Evolutionary conservation across 768 basidiomycete genomes (phyloP), one percentile per base, ranked within the genome.

Genomic region (Cubamyces lactineus): DNA sequence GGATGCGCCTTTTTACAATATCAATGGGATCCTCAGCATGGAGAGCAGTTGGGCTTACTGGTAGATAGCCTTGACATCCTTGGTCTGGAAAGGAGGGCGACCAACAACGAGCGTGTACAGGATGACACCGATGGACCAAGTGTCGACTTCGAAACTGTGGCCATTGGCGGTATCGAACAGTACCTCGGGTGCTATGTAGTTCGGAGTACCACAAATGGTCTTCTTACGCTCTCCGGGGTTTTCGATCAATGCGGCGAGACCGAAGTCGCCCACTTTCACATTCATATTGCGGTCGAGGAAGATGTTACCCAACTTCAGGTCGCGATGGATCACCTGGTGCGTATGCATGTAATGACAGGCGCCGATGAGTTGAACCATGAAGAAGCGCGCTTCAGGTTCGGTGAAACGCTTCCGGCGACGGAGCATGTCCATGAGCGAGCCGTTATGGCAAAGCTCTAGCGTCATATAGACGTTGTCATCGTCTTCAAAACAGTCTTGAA

Each of bases 151-250:
- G 67, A 97, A 99, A 72, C 92, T 95, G 75, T 99, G 96, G 1
- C 96, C 96, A 65, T 94, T 96, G 17, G 88, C 92, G 24, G 91
- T 94, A 73, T 98, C 95, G 73, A 96, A 97, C 66, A 99, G 78
- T 23, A 98, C 95, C 72, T 98, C 96, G 0, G 97, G 97, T 0
- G 97, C 96, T 65, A 99, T 98, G 72, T 99, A 98, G 72, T 99
- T 98, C 1, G 96, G 97, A 0, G 96, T 99, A 1, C 96, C 96
- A 67, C 97, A 98, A 49, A 98, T 97, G 0, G 96, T 99, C 86
- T 98, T 98, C 83, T 98, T 97, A 71, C 96, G 79, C 75, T 98
- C 96, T 0, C 96, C 96, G 12, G 92, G 92, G 71, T 86, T 96
- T 78, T 98, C 96, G 50, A 98, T 96, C 50, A 99, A 83, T 1